These are phyloP conservation scores for Sanghuangporus sanghuang DNA, from an alignment of 1,284 basidiomycete genomes.

Conservation along the genomic window DNA sequence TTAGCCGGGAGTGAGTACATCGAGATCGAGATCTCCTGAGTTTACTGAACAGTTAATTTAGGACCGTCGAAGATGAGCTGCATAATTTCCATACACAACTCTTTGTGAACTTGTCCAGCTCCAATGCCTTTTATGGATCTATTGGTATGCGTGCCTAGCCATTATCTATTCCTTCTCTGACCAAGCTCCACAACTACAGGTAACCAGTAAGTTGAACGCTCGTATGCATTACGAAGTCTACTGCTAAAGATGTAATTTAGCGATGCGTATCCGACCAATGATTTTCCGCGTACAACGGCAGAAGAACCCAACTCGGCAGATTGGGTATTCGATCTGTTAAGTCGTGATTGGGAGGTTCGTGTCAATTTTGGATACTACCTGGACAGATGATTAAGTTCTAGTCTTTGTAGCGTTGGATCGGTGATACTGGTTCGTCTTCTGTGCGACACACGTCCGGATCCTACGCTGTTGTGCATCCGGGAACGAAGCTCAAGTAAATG, in stretches of 20 bases:
- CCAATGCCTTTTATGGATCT: slow-evolving; percentile 5
- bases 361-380: not conserved
- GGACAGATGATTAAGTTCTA: not conserved
- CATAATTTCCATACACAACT: slow-evolving; percentile 14
- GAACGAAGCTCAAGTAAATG: slow-evolving; percentile 37
- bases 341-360: slow-evolving; percentile 41
- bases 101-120: not conserved
- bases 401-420: slow-evolving; percentile 36
- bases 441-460: slow-evolving; percentile 44
- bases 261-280: slow-evolving; percentile 43
- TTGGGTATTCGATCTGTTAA: slow-evolving; percentile 47
- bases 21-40: slow-evolving; percentile 25
- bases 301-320: slow-evolving; percentile 29
- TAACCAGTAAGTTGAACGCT: slow-evolving; percentile 39
- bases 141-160: not conserved
- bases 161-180: not conserved
- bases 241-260: slow-evolving; percentile 24
- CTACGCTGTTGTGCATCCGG: slow-evolving; percentile 39
- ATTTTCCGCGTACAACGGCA: slow-evolving; percentile 42
- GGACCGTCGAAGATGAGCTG: slow-evolving; percentile 10
- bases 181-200: slow-evolving; percentile 26
- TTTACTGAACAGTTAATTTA: not conserved
- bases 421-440: slow-evolving; percentile 31
- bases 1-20: slow-evolving; percentile 34
- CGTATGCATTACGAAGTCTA: not conserved